Evolutionary conservation across 805 yeast species (phyloP).

Genomic region (Zygoascus biomembranicola): DNA sequence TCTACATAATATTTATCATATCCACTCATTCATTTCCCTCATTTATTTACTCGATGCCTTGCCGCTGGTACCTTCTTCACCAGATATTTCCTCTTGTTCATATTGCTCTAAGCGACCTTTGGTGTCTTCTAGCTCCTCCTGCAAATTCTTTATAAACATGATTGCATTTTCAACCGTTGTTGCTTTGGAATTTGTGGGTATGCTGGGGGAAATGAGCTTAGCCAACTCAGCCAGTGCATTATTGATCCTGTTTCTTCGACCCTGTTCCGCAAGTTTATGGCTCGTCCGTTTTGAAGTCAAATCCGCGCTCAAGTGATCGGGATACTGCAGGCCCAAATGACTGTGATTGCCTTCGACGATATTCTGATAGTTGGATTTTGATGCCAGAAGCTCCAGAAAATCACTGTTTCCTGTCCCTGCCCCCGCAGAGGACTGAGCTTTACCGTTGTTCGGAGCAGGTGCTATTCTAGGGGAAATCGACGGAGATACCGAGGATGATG

Average conservation of each 20-base stretch:
- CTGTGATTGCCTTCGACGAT: slow-evolving; percentile 36
- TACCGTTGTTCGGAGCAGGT: slow-evolving; percentile 7
- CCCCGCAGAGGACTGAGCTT: not conserved
- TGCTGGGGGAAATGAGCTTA: slow-evolving; percentile 51
- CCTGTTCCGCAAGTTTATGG: slow-evolving; percentile 94
- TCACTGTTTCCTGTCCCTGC: slow-evolving; percentile 1
- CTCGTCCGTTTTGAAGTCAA: slow-evolving; percentile 49
- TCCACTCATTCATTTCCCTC: too few species aligned
- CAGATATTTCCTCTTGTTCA: not conserved
- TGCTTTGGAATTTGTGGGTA: slow-evolving; percentile 72
- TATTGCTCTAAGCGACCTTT: slow-evolving; percentile 12
- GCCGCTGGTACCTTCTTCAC: too few species aligned
- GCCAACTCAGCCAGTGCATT: slow-evolving; percentile 73
- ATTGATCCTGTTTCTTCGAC: slow-evolving; percentile 88
- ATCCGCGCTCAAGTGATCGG: slow-evolving; percentile 32
- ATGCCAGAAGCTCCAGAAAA: slow-evolving; percentile 24
- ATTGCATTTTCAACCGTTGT: slow-evolving; percentile 91
- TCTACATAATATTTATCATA: too few species aligned
- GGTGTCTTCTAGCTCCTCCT: slow-evolving; percentile 27
- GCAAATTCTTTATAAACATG: slow-evolving; percentile 48
- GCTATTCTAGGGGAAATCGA: slow-evolving; percentile 17
- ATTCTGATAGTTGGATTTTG: slow-evolving; percentile 36
- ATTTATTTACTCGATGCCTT: too few species aligned
- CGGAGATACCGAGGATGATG: slow-evolving; percentile 11
- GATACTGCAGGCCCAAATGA: slow-evolving; percentile 34